phyloP scores from a whole-genome alignment of 306 rosid genomes.

The Quercus berberidifolia region DNA sequence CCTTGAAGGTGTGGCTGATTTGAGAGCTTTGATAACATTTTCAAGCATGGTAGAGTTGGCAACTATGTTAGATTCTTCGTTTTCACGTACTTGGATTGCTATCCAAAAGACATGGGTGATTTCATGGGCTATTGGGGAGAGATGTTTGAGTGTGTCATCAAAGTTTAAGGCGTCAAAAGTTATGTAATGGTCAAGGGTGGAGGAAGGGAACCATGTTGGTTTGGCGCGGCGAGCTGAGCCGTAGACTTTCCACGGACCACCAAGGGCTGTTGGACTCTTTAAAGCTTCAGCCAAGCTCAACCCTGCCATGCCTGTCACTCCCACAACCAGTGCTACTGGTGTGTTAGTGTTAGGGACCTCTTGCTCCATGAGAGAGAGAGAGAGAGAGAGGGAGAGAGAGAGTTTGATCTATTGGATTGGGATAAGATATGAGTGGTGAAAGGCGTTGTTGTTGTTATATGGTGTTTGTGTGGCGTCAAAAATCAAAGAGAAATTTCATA shows the following conservation, averaged over 20 bases:
- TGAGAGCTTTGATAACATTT: slow-evolving; percentile 24
- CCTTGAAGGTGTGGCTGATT: neutral
- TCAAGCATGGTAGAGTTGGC: slow-evolving; percentile 25
- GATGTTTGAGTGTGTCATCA: slow-evolving; percentile 23
- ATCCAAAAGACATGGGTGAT: slow-evolving; percentile 46
- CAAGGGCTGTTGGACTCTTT: slow-evolving; percentile 13
- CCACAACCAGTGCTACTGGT: slow-evolving; percentile 28
- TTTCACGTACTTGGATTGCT: neutral
- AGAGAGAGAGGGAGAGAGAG: too few species aligned
- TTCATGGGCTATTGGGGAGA: slow-evolving; percentile 24
- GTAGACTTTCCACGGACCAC: slow-evolving; percentile 42
- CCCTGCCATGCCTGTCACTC: slow-evolving; percentile 40
- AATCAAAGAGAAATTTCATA: too few species aligned
- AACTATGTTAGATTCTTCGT: slow-evolving; percentile 20
- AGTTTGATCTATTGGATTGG: too few species aligned
- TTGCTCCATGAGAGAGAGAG: too few species aligned
- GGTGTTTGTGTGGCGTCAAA: too few species aligned
- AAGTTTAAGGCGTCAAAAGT: slow-evolving; percentile 24
- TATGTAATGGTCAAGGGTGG: slow-evolving; percentile 24
- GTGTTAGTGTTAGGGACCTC: too few species aligned
- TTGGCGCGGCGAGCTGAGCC: slow-evolving; percentile 21
- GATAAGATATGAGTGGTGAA: too few species aligned
- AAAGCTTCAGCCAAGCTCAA: slow-evolving; percentile 31
- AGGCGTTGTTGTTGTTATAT: too few species aligned
- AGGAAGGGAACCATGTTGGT: slow-evolving; percentile 26